Evolutionary conservation across 2,329 filamentous ascomycete genomes (phyloP), one percentile per base, ranked within the genome.

Genomic region (Apiospora sp.): DNA sequence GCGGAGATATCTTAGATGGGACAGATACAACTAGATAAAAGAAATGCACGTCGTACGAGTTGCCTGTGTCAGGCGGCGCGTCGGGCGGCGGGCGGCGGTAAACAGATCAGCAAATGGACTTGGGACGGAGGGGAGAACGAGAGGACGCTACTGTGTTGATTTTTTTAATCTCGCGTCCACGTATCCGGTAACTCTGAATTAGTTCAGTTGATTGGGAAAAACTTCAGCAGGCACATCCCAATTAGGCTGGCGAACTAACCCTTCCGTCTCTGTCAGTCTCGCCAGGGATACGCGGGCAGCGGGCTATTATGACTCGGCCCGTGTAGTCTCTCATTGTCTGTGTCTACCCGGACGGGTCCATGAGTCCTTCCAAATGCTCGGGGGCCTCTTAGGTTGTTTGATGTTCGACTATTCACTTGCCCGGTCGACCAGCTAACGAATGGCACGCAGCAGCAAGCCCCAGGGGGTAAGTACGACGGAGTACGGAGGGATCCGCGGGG

Each of bases 401-500:
- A 37, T 8, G 30, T 1, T 7, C 8, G 16, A 37, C 58, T 10
- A 41, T 10, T 4, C 10, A 22, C 24, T 54, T 64, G 54, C n/a
- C 5, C 34, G 58, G 30, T 41, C 14, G 10, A n/a, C 19, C 3
- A 13, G 8, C 34, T 41, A 41, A 24, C 4, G 19, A 8, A n/a
- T 1, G 4, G 22, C 27, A 61, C 22, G 10, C 10, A 10, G 30
- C 14, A 30, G 51, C 5, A 58, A 27, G 24, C 51, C 14, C 24
- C 24, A 37, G 30, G 27, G 12, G 24, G 13, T 6, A 3, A n/a
- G 46, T 22, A n/a, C 2, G 46, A 41, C 19, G 34, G 58, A n/a
- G 22, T n/a, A 34, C 58, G 58, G 58, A n/a, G 58, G 54, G 14
- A 34, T 34, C 54, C 27, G 54, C 54, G 27, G 54, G 54, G 51